Base-by-base conservation (phyloP, 768 basidiomycete genomes). In the Artomyces pyxidatus region DNA sequence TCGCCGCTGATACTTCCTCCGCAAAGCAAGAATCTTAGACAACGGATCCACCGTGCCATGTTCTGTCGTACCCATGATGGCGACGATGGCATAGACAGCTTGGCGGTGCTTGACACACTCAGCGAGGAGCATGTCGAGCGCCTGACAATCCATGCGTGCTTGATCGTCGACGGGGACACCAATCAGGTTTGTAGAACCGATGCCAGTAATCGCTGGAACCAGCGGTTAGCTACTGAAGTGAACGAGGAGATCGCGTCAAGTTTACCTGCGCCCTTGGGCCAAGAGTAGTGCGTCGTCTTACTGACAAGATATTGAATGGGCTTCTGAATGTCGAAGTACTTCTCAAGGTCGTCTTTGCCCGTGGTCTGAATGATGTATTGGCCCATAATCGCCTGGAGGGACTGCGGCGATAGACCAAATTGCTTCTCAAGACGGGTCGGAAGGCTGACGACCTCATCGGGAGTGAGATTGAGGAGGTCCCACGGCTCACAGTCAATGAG, bases 241-340 rank as follows among this genome's bases (percentile, higher is more conserved):
- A 17, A 27, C 8, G 39, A 40, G 11, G 49, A 6, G n/a, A 28
- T n/a, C 28, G 32, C n/a, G 19, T 40, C 22, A 21, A 29, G 59
- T 64, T 42, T 51, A 73, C 73, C 68, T 21, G 70, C 67, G 17
- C 64, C 65, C 56, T 76, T 76, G 12, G 72, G 71, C 74, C 74
- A 76, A 1, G 72, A 74, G 45, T 71, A 73, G 55, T 74, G 72
- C 16, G 62, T 64, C 6, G 71, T 67, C 35, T 48, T 59, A 1
- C 63, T 50, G n/a, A 64, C 54, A 7, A 67, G 39, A 39, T 65
- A 66, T 26, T 51, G 54, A 19, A 63, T 59, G 27, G 54, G 38
- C 35, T 57, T 37, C 44, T 55, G 51, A 27, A 67, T 55, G 7
- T 53, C 52, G 39, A 51, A 66, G n/a, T 60, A 43, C 10, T 46